Base-by-base conservation (phyloP, 1,284 basidiomycete species). In the Paramarasmius palmivorus region DNA sequence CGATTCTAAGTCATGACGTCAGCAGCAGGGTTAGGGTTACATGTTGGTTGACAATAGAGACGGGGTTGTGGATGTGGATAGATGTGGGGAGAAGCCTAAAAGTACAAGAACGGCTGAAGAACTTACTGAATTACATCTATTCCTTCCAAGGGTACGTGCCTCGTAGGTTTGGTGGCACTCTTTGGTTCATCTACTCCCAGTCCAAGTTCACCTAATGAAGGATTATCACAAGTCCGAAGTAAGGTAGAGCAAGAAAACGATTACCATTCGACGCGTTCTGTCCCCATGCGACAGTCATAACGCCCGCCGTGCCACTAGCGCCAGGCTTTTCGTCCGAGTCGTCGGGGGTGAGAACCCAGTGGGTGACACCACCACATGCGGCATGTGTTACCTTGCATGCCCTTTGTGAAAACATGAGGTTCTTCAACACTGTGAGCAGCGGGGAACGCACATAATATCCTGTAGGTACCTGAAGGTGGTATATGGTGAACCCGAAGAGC, bases 221-320 rank as follows among this genome's bases (percentile, higher is more conserved):
- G 12, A 36, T 14, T 15, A 50, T 37, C 40, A 45, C 44, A 49
- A 22, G 23, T 6, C 36, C 14, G 35, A 12, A 4, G 36, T 37
- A 34, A 17, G 23, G 34, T 1, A 5, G 20, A 19, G 57, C 68
- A 34, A n/a, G n/a, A n/a, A n/a, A n/a, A n/a, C n/a, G n/a, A n/a
- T n/a, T 57, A 86, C 86, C 87, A 62, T 92, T 91, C 44, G 83
- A 78, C 19, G 86, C 84, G 54, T 88, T 90, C 67, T 95, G 93
- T 1, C 93, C 93, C 76, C 90, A 96, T 6, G 84, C 86, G 40
- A 95, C 85, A 8, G 92, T 90, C 86, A 94, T 92, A 0, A 83
- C 74, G 15, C 80, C 84, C 39, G 93, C 90, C 2, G 23, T 46
- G 12, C n/a, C 14, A 6, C 17, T 2, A 15, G 15, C 15, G 4